A percentile compares a stretch with the other conserved stretches of the same genome.
phyloP scores from a whole-genome alignment of 352 stramenopile species.

The Phytophthora sojae region DNA sequence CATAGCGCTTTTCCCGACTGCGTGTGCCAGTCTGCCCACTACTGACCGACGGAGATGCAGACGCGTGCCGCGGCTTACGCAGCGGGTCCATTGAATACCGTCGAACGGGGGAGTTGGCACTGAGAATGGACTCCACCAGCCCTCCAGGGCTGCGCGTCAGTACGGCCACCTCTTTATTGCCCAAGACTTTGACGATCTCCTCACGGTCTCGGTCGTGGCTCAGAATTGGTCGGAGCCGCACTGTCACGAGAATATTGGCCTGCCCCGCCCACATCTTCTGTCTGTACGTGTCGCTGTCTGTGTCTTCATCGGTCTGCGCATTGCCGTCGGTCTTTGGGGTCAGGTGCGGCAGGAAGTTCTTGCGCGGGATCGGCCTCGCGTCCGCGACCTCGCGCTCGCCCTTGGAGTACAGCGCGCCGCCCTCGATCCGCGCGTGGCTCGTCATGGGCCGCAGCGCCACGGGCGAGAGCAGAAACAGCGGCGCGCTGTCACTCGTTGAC shows the following conservation, averaged over 20 bases:
- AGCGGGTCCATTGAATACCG: conserved; percentile 38
- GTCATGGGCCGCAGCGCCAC: conserved; percentile 35
- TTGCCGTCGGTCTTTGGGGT: conserved; percentile 6
- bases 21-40: conserved; percentile 10
- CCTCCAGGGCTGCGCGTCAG: conserved; percentile 51
- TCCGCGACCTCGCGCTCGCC: conserved; percentile 18
- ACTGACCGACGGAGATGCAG: conserved; percentile 27
- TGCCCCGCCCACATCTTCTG: conserved; percentile 89
- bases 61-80: conserved; percentile 47
- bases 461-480: conserved; percentile 34
- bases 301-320: conserved; percentile 23
- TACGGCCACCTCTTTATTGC: conserved; percentile 87
- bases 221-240: conserved; percentile 85
- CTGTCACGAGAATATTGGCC: conserved; percentile 90
- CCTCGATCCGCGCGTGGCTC: conserved; percentile 46
- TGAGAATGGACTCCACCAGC: conserved; percentile 15
- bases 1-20: conserved; percentile 86
- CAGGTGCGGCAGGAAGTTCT: conserved; percentile 38
- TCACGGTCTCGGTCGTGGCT: conserved; percentile 74
- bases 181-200: conserved; percentile 87
- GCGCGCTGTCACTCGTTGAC: conserved; percentile 25
- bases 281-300: conserved; percentile 72
- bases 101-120: conserved; percentile 17
- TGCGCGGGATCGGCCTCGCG: conserved; percentile 12
- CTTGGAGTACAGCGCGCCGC: conserved; percentile 31